Evolutionary conservation across 371 early-diverging fungal genomes (phyloP).

Genomic region (Rhizopus delemar): DNA sequence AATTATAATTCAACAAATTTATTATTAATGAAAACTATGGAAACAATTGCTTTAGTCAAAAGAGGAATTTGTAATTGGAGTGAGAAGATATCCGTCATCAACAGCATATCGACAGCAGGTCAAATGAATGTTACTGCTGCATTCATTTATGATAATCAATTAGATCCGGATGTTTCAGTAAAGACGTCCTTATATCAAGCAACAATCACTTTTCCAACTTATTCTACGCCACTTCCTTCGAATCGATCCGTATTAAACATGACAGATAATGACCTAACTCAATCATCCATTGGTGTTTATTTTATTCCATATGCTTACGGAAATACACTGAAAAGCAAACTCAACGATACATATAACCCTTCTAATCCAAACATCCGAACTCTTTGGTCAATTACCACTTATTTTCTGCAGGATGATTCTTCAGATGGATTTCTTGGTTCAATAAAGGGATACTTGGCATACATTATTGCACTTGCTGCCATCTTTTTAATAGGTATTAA

Average conservation of each 20-base stretch:
- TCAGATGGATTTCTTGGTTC: conserved; percentile 19
- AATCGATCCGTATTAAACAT: conserved; percentile 21
- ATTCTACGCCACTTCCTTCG: conserved; percentile 16
- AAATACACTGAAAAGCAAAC: conserved; percentile 3
- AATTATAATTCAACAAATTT: conserved; percentile 13
- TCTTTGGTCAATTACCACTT: conserved; percentile 18
- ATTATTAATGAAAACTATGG: conserved; percentile 7
- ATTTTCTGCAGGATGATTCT: conserved; percentile 11
- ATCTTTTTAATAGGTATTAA: conserved; percentile 40
- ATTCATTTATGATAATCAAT: conserved; percentile 34
- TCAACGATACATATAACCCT: conserved; percentile 14
- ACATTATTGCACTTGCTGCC: conserved; percentile 43
- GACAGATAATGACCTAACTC: conserved; percentile 30
- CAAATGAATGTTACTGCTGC: conserved; percentile 21
- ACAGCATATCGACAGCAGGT: conserved; percentile 9
- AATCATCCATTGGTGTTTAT: conserved; percentile 17
- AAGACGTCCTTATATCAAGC: background rate
- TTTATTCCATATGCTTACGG: conserved; percentile 32
- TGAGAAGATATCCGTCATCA: conserved; percentile 24
- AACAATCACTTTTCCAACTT: background rate
- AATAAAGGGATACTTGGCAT: conserved; percentile 40
- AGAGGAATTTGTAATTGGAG: conserved; percentile 33
- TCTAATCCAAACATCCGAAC: conserved; percentile 9
- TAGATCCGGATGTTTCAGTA: conserved; percentile 7
- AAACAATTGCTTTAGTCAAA: conserved; percentile 29